These are phyloP conservation scores for Fraxinus quadrangulata DNA, from an alignment of 257 asterid species.

Conservation along the genomic window DNA sequence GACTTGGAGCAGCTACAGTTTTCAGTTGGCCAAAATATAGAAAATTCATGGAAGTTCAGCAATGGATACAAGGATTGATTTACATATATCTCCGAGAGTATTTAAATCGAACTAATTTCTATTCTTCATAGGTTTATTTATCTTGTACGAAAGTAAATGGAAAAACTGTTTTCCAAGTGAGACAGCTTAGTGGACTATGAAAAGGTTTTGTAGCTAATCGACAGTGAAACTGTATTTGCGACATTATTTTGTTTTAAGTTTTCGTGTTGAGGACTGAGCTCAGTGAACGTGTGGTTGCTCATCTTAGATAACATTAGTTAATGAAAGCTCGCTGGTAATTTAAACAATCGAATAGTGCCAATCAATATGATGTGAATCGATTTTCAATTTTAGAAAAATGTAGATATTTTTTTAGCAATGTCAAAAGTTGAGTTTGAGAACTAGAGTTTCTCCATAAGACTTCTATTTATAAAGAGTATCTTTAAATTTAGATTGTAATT, in stretches of 20 bases:
- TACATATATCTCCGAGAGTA: conserved; percentile 19
- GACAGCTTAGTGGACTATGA: background rate
- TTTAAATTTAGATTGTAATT: too few species aligned
- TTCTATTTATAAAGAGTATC: background rate
- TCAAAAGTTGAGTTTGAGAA: too few species aligned
- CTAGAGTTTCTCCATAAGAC: background rate
- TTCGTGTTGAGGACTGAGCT: background rate
- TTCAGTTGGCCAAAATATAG: conserved; percentile 23
- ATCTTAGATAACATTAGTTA: background rate
- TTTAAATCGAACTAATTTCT: background rate
- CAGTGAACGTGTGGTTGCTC: background rate
- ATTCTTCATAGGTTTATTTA: conserved; percentile 15
- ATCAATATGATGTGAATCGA: too few species aligned
- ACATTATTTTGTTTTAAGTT: background rate
- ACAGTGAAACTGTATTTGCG: background rate
- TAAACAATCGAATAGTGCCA: too few species aligned
- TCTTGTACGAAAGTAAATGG: conserved; percentile 12
- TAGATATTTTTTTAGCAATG: too few species aligned
- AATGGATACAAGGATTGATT: conserved; percentile 13
- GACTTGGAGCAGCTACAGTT: conserved; percentile 27
- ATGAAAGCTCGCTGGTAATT: too few species aligned
- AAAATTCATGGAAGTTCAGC: conserved; percentile 20
- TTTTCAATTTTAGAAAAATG: too few species aligned
- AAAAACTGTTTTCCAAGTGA: background rate
- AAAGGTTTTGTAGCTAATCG: background rate